A percentile compares a stretch with the other conserved stretches of the same genome.
phyloP scores from a whole-genome alignment of 2,329 filamentous ascomycete genomes.

The Alternaria novae-zelandiae region DNA sequence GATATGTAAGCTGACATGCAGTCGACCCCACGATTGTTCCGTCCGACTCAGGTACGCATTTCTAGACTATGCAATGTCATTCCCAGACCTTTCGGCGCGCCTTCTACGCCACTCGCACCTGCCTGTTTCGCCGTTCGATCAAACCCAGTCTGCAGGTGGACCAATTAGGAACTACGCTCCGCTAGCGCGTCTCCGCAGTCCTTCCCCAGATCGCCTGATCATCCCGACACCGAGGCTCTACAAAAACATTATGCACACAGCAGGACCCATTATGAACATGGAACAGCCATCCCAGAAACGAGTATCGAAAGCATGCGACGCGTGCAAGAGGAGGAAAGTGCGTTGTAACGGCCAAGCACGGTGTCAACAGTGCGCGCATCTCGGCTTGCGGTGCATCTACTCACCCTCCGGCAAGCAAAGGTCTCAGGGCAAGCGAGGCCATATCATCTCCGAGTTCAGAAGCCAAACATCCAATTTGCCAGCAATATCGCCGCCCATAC shows the following conservation, averaged over 20 bases:
- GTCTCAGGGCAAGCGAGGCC: constrained; percentile 48
- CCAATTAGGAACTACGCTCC: constrained; percentile 10
- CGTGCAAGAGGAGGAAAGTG: constrained; percentile 56
- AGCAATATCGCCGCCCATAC: constrained; percentile 31
- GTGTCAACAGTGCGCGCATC: constrained; percentile 50
- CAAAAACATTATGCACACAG: constrained; percentile 19
- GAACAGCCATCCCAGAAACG: constrained; percentile 36
- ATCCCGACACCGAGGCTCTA: constrained; percentile 11
- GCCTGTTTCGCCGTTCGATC: constrained; percentile 3
- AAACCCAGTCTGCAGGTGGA: constrained; percentile 5
- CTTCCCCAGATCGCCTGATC: constrained; percentile 19
- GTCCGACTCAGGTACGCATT: constrained; percentile 10
- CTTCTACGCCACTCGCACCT: constrained; percentile 8
- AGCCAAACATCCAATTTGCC: constrained; percentile 32
- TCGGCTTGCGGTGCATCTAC: constrained; percentile 56
- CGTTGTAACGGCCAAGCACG: constrained; percentile 55
- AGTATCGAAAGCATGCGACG: constrained; percentile 54
- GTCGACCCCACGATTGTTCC: not conserved
- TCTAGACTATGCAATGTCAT: not conserved
- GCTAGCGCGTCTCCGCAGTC: constrained; percentile 20
- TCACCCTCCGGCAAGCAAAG: constrained; percentile 47
- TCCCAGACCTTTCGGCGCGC: constrained; percentile 1
- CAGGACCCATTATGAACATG: constrained; percentile 32
- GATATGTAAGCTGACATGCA: not conserved
- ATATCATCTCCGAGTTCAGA: constrained; percentile 52